These are phyloP conservation scores for Podospora bellae-mahoneyi DNA, from an alignment of 495 filamentous ascomycete genomes.

Conservation along the genomic window DNA sequence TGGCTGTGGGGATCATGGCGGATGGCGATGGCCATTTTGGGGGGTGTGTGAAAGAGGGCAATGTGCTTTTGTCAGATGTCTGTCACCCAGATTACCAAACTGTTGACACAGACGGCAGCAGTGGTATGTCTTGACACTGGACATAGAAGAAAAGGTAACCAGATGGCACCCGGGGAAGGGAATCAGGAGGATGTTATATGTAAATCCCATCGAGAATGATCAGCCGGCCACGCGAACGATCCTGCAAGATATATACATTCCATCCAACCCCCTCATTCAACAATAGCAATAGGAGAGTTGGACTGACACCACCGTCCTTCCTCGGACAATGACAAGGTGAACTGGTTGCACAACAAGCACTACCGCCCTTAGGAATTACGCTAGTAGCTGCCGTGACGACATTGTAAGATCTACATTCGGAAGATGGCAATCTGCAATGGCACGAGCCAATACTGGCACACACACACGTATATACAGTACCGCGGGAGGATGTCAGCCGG, in stretches of 20 bases:
- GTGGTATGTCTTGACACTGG: not conserved
- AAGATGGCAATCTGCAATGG: not conserved
- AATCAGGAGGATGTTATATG: not conserved
- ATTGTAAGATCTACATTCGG: not conserved
- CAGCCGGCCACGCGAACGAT: not conserved
- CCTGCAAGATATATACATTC: not conserved
- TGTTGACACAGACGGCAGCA: not conserved
- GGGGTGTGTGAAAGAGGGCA: not conserved
- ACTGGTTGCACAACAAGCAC: not conserved
- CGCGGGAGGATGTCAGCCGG: too few species aligned
- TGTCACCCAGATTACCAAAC: not conserved
- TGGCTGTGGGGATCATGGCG: constrained; percentile 40
- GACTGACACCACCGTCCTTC: too few species aligned
- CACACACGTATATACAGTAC: not conserved
- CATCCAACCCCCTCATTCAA: too few species aligned
- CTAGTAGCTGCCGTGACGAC: not conserved
- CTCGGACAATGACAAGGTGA: not conserved
- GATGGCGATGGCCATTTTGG: constrained; percentile 3
- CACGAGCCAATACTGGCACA: not conserved
- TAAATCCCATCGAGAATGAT: not conserved
- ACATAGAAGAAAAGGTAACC: not conserved
- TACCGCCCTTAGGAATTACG: not conserved
- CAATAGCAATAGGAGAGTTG: too few species aligned
- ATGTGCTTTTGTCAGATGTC: not conserved
- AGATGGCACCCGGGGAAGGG: not conserved